Conservation (phyloP, 1,284 basidiomycete species). For the Lignosus rhinocerotis region DNA sequence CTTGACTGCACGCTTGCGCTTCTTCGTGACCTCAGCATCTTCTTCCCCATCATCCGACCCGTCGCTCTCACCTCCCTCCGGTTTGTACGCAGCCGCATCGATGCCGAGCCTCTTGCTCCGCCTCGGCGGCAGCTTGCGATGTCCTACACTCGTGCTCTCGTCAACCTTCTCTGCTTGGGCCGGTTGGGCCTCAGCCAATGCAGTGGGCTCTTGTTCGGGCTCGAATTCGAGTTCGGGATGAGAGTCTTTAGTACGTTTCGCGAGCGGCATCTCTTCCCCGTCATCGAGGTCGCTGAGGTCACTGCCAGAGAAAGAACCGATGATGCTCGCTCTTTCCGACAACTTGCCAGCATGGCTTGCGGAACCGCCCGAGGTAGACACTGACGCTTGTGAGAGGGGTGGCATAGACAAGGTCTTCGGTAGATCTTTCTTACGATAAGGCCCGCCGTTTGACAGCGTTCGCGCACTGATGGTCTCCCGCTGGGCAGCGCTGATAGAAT, state of each 20-base stretch:
- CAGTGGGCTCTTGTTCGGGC: not conserved
- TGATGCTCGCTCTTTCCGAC: conserved; percentile 10
- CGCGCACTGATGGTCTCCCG: conserved; percentile 27
- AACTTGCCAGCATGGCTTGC: conserved; percentile 11
- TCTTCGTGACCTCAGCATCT: not conserved
- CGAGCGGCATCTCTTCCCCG: conserved; percentile 15
- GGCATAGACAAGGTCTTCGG: conserved; percentile 18
- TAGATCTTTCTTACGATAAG: conserved; percentile 4
- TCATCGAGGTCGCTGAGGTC: conserved; percentile 24
- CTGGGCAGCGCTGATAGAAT: conserved; percentile 34
- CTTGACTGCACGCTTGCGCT: not conserved
- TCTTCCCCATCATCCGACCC: conserved; percentile 22
- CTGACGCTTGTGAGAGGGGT: conserved; percentile 27
- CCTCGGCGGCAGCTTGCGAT: not conserved
- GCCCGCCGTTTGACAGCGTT: conserved; percentile 18
- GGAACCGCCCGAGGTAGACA: conserved; percentile 22
- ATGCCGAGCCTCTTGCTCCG: conserved; percentile 30
- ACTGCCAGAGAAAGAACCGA: conserved; percentile 23
- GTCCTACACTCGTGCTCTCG: not conserved
- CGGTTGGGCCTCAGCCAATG: not conserved
- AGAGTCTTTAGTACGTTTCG: conserved; percentile 19
- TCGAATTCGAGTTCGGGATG: not conserved
- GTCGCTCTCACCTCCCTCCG: conserved; percentile 31
- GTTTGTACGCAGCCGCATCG: conserved; percentile 45
- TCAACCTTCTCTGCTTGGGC: not conserved